These are phyloP conservation scores for Nicotiana paniculata DNA, from an alignment of 257 asterid species.

Conservation along the genomic window DNA sequence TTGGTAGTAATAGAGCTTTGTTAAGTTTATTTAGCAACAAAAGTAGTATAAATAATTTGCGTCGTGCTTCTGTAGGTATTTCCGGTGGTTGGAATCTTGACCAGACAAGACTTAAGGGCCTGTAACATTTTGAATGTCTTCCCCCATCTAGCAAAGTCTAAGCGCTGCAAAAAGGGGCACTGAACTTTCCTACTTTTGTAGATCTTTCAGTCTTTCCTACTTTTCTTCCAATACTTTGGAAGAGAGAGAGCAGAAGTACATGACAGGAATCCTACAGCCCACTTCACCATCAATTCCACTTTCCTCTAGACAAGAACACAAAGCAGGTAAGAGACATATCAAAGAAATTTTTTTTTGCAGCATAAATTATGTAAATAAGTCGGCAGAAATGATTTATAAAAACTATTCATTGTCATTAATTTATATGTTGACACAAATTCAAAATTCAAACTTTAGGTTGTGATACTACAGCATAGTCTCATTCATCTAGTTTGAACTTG, in stretches of 20 bases:
- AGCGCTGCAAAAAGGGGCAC: slow-evolving; percentile 40
- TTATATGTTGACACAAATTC: neutral
- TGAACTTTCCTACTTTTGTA: slow-evolving; percentile 16
- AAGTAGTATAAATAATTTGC: slow-evolving; percentile 18
- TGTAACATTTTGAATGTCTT: slow-evolving; percentile 70
- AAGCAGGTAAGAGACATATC: too few species aligned
- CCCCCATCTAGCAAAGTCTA: slow-evolving; percentile 57
- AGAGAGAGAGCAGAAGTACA: neutral
- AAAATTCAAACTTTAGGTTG: neutral
- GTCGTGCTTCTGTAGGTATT: slow-evolving; percentile 36
- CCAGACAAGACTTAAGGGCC: slow-evolving; percentile 87
- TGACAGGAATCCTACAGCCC: neutral
- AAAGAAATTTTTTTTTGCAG: too few species aligned
- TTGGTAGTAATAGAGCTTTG: neutral
- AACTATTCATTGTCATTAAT: neutral
- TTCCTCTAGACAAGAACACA: too few species aligned
- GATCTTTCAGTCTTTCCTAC: neutral
- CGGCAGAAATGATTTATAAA: neutral
- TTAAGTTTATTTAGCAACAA: neutral
- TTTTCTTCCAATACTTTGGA: neutral
- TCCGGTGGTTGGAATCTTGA: slow-evolving; percentile 83
- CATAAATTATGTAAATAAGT: neutral
- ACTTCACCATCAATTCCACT: neutral
- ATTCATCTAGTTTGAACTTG: neutral
- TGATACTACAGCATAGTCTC: neutral